A percentile compares a stretch with the other conserved stretches of the same genome.
phyloP scores from a whole-genome alignment of 176 grass and related monocot genomes.

The Oryza australiensis region DNA sequence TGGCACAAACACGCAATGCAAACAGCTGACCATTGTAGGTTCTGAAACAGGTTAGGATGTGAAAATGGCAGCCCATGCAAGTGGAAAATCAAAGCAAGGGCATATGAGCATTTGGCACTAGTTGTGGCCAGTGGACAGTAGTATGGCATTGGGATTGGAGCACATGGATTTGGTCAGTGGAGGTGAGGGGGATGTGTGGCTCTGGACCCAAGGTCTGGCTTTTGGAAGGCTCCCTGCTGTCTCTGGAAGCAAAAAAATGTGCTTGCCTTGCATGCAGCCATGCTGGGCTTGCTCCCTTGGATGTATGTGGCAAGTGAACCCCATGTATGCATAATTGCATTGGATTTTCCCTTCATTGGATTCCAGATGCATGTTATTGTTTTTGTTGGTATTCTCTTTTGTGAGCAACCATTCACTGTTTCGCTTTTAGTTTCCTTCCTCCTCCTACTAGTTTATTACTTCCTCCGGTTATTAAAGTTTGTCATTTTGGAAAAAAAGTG shows the following conservation, averaged over 20 bases:
- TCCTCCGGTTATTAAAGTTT: too few species aligned
- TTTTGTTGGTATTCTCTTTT: neutral
- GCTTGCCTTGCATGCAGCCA: neutral
- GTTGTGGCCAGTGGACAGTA: neutral
- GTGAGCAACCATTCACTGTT: neutral
- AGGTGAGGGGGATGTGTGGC: conserved; percentile 10
- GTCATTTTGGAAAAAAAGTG: too few species aligned
- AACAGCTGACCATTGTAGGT: neutral
- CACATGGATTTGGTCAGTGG: conserved; percentile 40
- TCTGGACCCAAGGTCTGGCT: neutral
- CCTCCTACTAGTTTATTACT: neutral
- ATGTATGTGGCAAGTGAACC: conserved; percentile 18
- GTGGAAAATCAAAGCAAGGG: conserved; percentile 20
- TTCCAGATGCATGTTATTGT: conserved; percentile 12
- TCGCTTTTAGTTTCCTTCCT: neutral
- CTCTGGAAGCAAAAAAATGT: neutral
- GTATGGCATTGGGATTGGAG: conserved; percentile 28
- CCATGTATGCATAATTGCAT: conserved; percentile 7
- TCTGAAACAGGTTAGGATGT: neutral
- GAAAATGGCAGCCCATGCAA: conserved; percentile 12
- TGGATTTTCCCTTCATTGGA: conserved; percentile 23
- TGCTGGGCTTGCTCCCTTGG: conserved; percentile 9
- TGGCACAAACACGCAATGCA: too few species aligned
- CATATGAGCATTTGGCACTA: neutral
- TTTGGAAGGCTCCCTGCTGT: conserved; percentile 20